phyloP scores from a whole-genome alignment of 2,329 filamentous ascomycete genomes.

The Beauveria sp. region DNA sequence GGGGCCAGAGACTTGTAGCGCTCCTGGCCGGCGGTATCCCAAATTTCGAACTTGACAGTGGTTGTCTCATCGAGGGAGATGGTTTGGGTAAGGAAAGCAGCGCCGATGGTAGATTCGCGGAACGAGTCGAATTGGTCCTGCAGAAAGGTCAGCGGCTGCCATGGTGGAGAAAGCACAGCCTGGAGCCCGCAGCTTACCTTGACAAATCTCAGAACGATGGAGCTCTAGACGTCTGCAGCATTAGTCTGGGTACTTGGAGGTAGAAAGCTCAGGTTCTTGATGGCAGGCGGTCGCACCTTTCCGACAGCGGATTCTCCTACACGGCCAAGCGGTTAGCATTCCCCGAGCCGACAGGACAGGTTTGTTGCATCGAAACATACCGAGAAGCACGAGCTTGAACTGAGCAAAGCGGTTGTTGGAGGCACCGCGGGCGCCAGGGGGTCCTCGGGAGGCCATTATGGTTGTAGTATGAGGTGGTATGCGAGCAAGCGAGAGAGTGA shows the following conservation, averaged over 20 bases:
- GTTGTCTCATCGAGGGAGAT: constrained; percentile 97
- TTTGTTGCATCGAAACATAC: constrained; percentile 44
- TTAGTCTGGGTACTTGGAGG: constrained; percentile 11
- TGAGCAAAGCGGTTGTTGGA: constrained; percentile 86
- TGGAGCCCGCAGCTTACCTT: constrained; percentile 54
- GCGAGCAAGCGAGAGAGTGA: constrained; percentile 15
- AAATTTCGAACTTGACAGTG: constrained; percentile 99
- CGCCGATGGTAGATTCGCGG: constrained; percentile 95
- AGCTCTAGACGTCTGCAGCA: constrained; percentile 57
- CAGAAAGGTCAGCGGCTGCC: constrained; percentile 13
- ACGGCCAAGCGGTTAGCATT: constrained; percentile 29
- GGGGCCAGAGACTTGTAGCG: constrained; percentile 97
- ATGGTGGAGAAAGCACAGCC: neutral
- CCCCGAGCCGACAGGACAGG: neutral
- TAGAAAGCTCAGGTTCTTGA: neutral
- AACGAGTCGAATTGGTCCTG: constrained; percentile 98
- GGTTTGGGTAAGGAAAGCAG: constrained; percentile 97
- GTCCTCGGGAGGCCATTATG: constrained; percentile 79
- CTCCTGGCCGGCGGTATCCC: constrained; percentile 97
- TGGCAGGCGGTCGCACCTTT: constrained; percentile 57
- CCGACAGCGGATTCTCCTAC: constrained; percentile 95
- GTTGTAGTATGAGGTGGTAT: constrained; percentile 24
- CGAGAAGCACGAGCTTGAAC: constrained; percentile 96
- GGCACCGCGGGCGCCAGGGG: constrained; percentile 50
- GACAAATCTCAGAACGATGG: constrained; percentile 93